Evolutionary conservation across 1,139 yeast species (phyloP).

Genomic region (Yueomyces sp.): DNA sequence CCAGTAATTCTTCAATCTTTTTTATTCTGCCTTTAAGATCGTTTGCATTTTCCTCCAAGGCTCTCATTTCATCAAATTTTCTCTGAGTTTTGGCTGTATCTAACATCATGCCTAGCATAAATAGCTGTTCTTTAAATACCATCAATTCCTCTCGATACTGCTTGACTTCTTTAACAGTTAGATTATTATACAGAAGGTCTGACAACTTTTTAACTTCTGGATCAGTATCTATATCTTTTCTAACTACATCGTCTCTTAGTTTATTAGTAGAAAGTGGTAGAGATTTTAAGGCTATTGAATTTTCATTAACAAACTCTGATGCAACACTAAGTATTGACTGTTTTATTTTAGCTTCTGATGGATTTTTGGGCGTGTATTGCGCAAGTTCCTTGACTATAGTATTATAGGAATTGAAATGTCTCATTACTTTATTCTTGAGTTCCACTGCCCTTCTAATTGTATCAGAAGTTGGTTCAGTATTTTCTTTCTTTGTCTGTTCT

Average conservation of each 20-base stretch:
- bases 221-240: constrained; percentile 6
- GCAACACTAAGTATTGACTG: constrained; percentile 35
- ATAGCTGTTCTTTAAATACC: constrained; percentile 79
- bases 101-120: constrained; percentile 53
- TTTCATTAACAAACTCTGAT: constrained; percentile 37
- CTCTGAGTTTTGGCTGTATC: constrained; percentile 51
- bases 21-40: constrained; percentile 48
- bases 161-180: constrained; percentile 34
- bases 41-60: constrained; percentile 43
- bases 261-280: constrained; percentile 31
- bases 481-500: constrained; percentile 13
- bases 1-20: constrained; percentile 39
- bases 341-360: constrained; percentile 32
- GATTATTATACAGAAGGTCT: constrained; percentile 11
- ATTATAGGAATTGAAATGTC: constrained; percentile 35
- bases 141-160: constrained; percentile 60
- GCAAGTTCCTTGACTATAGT: constrained; percentile 30
- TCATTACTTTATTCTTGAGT: constrained; percentile 30
- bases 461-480: constrained; percentile 21
- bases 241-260: constrained; percentile 5
- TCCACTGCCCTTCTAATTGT: constrained; percentile 28
- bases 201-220: constrained; percentile 10
- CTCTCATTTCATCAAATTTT: constrained; percentile 62
- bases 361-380: constrained; percentile 20
- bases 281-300: constrained; percentile 42